These are phyloP conservation scores for Fusarium sp. DNA, from an alignment of 2,329 filamentous ascomycete genomes.

Conservation along the genomic window DNA sequence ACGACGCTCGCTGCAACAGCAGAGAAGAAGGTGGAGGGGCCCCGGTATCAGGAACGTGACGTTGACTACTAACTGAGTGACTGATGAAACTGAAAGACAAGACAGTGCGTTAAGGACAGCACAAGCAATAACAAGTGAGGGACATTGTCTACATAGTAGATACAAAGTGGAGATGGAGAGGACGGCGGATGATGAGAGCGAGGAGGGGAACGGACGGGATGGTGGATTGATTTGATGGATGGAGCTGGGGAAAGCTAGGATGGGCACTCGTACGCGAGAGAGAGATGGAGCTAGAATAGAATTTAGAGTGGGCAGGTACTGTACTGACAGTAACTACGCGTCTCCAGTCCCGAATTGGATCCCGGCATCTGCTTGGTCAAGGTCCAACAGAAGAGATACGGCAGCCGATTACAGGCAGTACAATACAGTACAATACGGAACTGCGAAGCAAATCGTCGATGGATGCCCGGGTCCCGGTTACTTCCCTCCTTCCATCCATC, in stretches of 20 bases:
- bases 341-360: background rate
- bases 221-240: background rate
- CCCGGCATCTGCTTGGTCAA: background rate
- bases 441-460: background rate
- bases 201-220: background rate
- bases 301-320: conserved; percentile 3
- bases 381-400: background rate
- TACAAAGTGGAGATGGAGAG: background rate
- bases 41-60: conserved; percentile 28
- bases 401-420: background rate
- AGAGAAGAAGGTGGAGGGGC: conserved; percentile 10
- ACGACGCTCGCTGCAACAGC: background rate
- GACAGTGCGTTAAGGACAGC: conserved; percentile 11
- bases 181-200: background rate
- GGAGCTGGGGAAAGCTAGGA: conserved; percentile 9
- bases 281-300: background rate
- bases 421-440: background rate
- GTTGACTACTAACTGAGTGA: background rate
- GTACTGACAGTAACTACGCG: background rate
- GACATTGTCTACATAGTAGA: conserved; percentile 6
- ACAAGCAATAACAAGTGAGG: conserved; percentile 10
- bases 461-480: background rate
- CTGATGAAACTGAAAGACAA: background rate
- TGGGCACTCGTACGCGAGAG: background rate
- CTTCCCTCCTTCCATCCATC: background rate